Percentiles rank a stretch among this genome's conserved stretches.
Conservation (phyloP, 108 stramenopile species). For the Cyclostephanos invisitatus region DNA sequence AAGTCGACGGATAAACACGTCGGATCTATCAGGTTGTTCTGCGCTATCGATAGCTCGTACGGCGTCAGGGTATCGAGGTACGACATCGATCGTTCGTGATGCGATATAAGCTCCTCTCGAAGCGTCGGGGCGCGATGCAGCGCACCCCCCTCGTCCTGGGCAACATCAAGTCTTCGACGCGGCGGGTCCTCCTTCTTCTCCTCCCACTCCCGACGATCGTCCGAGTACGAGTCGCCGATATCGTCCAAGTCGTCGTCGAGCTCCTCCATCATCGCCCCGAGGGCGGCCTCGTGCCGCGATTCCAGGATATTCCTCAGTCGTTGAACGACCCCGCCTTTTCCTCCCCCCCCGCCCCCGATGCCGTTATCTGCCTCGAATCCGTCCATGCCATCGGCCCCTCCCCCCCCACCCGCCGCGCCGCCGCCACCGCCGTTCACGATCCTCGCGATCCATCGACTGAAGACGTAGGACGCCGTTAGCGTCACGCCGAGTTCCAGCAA, state of each 20-base stretch:
- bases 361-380: constrained; percentile 14
- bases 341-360: constrained; percentile 12
- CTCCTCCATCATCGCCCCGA: constrained; percentile 39
- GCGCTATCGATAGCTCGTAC: constrained; percentile 84
- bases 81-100: constrained; percentile 31
- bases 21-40: constrained; percentile 80
- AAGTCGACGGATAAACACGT: constrained; percentile 63
- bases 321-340: constrained; percentile 13
- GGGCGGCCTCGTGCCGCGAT: constrained; percentile 31
- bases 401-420: not conserved
- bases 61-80: constrained; percentile 17
- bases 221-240: constrained; percentile 19
- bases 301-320: constrained; percentile 21
- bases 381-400: constrained; percentile 2
- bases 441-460: constrained; percentile 30
- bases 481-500: constrained; percentile 38
- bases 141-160: constrained; percentile 6
- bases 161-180: not conserved
- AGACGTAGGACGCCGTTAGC: constrained; percentile 42
- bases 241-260: constrained; percentile 40
- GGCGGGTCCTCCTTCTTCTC: constrained; percentile 11
- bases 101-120: constrained; percentile 17
- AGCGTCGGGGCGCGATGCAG: constrained; percentile 16
- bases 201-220: constrained; percentile 15
- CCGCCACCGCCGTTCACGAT: not conserved